Conservation (phyloP, 805 yeast species). For the Ogataea kodamae region DNA sequence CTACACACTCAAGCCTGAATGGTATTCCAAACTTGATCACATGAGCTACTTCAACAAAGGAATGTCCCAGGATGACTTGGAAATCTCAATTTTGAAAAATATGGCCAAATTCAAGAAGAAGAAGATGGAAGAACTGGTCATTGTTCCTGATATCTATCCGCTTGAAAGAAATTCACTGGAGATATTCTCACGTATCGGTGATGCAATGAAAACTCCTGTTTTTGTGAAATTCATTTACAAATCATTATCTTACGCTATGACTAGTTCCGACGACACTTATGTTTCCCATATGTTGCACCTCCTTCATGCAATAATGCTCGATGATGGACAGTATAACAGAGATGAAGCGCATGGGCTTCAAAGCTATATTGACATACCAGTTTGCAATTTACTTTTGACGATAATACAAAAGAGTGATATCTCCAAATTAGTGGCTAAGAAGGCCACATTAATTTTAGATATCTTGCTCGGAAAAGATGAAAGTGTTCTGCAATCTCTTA, state of each 20-base stretch:
- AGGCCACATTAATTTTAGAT: constrained; percentile 58
- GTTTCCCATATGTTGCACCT: constrained; percentile 63
- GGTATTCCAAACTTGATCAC: constrained; percentile 54
- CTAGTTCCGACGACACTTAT: constrained; percentile 49
- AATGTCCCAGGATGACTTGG: constrained; percentile 49
- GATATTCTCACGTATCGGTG: constrained; percentile 42
- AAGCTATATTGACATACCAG: constrained; percentile 49
- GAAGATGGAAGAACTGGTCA: constrained; percentile 41
- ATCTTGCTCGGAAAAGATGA: constrained; percentile 46
- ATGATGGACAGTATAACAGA: constrained; percentile 28
- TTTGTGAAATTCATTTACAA: constrained; percentile 59
- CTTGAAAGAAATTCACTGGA: constrained; percentile 25
- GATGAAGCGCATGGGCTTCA: constrained; percentile 34
- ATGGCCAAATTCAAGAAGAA: constrained; percentile 38
- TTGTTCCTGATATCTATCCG: constrained; percentile 42
- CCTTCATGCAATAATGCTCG: constrained; percentile 56
- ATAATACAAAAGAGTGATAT: constrained; percentile 46
- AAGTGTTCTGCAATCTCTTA: constrained; percentile 47
- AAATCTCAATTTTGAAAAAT: constrained; percentile 43
- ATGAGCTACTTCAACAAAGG: constrained; percentile 45
- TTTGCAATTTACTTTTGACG: constrained; percentile 51
- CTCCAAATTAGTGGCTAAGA: constrained; percentile 45
- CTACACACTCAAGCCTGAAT: constrained; percentile 51
- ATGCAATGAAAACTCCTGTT: constrained; percentile 45
- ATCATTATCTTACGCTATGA: constrained; percentile 51